Evolutionary conservation across 495 filamentous ascomycete species (phyloP).

Genomic region (Xanthoparmelia taractica): DNA sequence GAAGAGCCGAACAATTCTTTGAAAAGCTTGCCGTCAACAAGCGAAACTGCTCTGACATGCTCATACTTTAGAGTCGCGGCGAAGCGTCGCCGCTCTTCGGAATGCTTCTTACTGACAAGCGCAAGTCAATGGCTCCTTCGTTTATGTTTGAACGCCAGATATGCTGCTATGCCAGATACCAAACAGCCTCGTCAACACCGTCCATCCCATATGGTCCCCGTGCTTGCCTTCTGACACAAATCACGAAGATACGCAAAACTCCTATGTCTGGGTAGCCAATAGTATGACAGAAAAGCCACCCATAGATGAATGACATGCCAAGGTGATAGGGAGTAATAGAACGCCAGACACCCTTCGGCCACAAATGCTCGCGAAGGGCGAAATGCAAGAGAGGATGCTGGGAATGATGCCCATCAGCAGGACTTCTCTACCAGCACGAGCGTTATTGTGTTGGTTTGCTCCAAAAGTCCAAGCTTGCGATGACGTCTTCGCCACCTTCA

Average conservation of each 20-base stretch:
- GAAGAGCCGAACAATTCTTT: background rate
- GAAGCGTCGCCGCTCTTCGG: background rate
- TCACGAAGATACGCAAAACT: slow-evolving; percentile 11
- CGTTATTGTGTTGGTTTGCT: slow-evolving; percentile 29
- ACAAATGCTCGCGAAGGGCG: slow-evolving; percentile 7
- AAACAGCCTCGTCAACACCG: background rate
- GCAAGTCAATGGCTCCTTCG: background rate
- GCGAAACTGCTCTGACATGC: background rate
- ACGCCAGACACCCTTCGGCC: background rate
- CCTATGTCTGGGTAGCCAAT: slow-evolving; percentile 16
- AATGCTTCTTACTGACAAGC: background rate
- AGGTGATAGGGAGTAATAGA: slow-evolving; percentile 5
- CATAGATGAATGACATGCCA: slow-evolving; percentile 12
- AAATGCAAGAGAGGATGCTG: slow-evolving; percentile 2
- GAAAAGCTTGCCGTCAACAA: background rate
- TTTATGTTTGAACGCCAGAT: slow-evolving; percentile 7
- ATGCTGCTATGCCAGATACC: slow-evolving; percentile 19
- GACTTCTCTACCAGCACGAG: background rate
- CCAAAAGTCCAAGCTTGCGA: slow-evolving; percentile 97
- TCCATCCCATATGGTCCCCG: background rate
- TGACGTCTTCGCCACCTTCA: slow-evolving; percentile 82
- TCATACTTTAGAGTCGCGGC: background rate
- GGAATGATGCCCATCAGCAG: background rate
- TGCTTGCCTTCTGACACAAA: background rate
- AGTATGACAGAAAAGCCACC: slow-evolving; percentile 13